Conservation (phyloP, 2,329 filamentous ascomycete genomes). For the Aspergillus neoniger region DNA sequence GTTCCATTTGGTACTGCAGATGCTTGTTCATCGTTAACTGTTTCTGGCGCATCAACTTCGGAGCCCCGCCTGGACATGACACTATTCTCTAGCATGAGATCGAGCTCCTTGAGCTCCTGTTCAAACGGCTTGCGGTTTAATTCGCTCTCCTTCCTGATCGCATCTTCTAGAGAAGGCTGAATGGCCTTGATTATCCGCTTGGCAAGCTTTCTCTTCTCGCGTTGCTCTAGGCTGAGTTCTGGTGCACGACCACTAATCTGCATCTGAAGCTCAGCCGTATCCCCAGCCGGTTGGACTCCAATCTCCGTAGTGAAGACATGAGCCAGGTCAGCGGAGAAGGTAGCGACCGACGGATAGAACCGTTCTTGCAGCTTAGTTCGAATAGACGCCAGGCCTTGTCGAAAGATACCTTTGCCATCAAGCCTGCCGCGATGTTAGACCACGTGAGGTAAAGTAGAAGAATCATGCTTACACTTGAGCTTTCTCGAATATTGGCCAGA, state of each 20-base stretch:
- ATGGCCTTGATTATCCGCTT: conserved; percentile 86
- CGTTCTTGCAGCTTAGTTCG: conserved; percentile 57
- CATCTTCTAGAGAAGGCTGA: conserved; percentile 74
- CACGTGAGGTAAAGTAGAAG: background rate
- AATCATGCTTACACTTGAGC: conserved; percentile 70
- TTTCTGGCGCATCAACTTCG: conserved; percentile 47
- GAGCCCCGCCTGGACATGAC: conserved; percentile 57
- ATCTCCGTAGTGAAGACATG: conserved; percentile 58
- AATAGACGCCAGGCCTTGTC: conserved; percentile 55
- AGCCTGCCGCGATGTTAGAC: conserved; percentile 39
- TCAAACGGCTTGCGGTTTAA: conserved; percentile 71
- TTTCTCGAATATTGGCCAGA: conserved; percentile 77
- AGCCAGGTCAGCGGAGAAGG: conserved; percentile 62
- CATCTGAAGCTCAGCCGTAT: conserved; percentile 51
- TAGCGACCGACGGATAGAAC: conserved; percentile 60
- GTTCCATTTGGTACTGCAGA: conserved; percentile 43
- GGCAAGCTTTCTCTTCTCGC: conserved; percentile 79
- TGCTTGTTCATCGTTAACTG: conserved; percentile 46
- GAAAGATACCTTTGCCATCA: conserved; percentile 57
- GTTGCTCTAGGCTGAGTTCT: conserved; percentile 63
- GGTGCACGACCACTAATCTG: conserved; percentile 51
- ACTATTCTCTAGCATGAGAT: conserved; percentile 69
- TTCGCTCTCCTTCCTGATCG: conserved; percentile 78
- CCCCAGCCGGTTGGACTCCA: conserved; percentile 50
- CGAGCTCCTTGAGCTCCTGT: conserved; percentile 70